Conservation (phyloP, 2,329 filamentous ascomycete species). For the Parastagonospora nodorum region DNA sequence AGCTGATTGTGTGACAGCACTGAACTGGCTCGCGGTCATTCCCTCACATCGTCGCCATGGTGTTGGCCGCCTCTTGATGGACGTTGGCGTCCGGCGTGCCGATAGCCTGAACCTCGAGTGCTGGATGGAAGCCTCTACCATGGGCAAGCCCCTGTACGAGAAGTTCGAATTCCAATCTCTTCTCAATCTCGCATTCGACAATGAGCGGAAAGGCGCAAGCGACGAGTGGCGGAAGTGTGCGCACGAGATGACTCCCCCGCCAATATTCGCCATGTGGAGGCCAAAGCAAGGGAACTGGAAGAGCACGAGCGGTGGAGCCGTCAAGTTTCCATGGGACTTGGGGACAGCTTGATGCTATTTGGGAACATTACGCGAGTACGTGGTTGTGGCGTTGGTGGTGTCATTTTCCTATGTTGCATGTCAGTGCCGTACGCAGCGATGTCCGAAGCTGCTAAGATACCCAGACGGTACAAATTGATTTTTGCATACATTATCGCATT, state of each 20-base stretch:
- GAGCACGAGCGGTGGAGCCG: slow-evolving; percentile 12
- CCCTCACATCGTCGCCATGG: slow-evolving; percentile 44
- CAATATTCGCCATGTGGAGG: slow-evolving; percentile 42
- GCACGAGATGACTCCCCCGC: slow-evolving; percentile 39
- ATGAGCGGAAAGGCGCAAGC: slow-evolving; percentile 23
- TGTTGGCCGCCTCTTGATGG: slow-evolving; percentile 44
- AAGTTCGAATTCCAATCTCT: slow-evolving; percentile 36
- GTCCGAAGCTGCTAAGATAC: neutral
- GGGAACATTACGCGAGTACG: neutral
- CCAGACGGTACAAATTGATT: neutral
- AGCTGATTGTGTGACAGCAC: slow-evolving; percentile 28
- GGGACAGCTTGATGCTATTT: slow-evolving; percentile 6
- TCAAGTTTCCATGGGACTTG: slow-evolving; percentile 32
- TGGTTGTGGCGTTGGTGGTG: too few species aligned
- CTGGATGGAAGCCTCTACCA: slow-evolving; percentile 46
- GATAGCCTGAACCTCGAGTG: slow-evolving; percentile 42
- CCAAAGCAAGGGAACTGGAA: slow-evolving; percentile 27
- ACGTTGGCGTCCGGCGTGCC: slow-evolving; percentile 38
- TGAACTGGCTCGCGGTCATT: slow-evolving; percentile 45
- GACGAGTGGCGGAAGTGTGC: slow-evolving; percentile 41
- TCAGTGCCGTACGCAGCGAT: too few species aligned
- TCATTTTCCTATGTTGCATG: too few species aligned
- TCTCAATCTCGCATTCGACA: slow-evolving; percentile 39
- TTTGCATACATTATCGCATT: too few species aligned
- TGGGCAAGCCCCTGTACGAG: slow-evolving; percentile 46